A percentile compares a stretch with the other conserved stretches of the same genome.
Conservation (phyloP, 1,284 basidiomycete species). For the Cryptococcus neoformans region DNA sequence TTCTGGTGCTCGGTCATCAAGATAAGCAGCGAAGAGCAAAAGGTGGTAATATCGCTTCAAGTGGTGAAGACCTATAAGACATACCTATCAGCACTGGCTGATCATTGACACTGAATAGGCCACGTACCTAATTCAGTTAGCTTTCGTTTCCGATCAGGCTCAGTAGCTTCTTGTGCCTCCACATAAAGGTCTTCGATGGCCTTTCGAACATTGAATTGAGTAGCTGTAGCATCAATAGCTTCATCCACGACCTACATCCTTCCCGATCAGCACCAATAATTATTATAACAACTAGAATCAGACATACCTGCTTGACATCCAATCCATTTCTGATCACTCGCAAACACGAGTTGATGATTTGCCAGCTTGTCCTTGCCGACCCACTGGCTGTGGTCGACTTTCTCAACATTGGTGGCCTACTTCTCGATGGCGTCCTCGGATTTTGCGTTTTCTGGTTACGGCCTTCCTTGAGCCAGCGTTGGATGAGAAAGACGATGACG, state of each 20-base stretch:
- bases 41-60: constrained; percentile 86
- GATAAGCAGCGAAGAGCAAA: constrained; percentile 90
- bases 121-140: constrained; percentile 66
- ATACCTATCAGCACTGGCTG: constrained; percentile 7
- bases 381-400: constrained; percentile 6
- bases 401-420: constrained; percentile 6
- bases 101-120: constrained; percentile 12
- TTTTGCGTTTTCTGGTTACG: constrained; percentile 4
- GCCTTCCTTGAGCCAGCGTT: constrained; percentile 69
- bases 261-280: background rate
- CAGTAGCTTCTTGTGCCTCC: constrained; percentile 68
- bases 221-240: constrained; percentile 81
- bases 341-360: constrained; percentile 72
- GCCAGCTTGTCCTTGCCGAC: constrained; percentile 45
- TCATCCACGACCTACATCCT: constrained; percentile 68
- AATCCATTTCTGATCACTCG: constrained; percentile 90
- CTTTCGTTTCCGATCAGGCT: constrained; percentile 64
- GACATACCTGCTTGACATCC: constrained; percentile 66
- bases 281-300: constrained; percentile 15
- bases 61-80: constrained; percentile 62
- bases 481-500: constrained; percentile 80
- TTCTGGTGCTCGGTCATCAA: constrained; percentile 80
- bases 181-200: constrained; percentile 73
- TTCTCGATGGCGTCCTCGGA: constrained; percentile 13
- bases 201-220: constrained; percentile 80